Conservation (phyloP, 2,329 filamentous ascomycete genomes). For the Diaporthe sp. region DNA sequence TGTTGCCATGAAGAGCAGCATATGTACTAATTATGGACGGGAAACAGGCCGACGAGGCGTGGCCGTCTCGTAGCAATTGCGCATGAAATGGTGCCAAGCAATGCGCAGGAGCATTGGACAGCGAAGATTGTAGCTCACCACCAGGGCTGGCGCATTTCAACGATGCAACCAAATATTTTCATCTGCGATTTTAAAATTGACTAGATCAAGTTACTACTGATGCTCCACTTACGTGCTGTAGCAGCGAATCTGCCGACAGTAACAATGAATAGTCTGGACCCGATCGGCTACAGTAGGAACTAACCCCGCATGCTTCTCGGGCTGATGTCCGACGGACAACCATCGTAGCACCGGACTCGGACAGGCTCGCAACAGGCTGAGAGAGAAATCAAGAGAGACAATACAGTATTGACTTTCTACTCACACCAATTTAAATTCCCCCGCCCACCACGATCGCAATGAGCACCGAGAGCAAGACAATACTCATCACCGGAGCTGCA, state of each 20-base stretch:
- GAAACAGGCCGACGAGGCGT: too few species aligned
- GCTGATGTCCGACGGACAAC: background rate
- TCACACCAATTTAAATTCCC: too few species aligned
- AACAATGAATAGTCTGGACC: background rate
- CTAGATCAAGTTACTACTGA: background rate
- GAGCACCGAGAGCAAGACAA: slow-evolving; percentile 43
- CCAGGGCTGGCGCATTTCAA: background rate
- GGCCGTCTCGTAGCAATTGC: too few species aligned
- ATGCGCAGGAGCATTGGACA: background rate
- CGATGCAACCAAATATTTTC: too few species aligned
- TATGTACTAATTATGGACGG: too few species aligned
- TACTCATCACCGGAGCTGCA: slow-evolving; percentile 75
- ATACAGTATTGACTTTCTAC: background rate
- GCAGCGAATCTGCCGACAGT: slow-evolving; percentile 21
- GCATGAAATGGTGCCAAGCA: background rate
- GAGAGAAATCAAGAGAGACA: background rate
- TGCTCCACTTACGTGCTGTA: slow-evolving; percentile 10
- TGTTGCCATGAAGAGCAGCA: too few species aligned
- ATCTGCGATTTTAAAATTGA: background rate
- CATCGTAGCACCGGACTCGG: slow-evolving; percentile 3
- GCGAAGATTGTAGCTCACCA: background rate
- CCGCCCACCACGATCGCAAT: background rate
- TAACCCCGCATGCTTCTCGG: slow-evolving; percentile 26
- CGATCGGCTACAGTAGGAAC: slow-evolving; percentile 3
- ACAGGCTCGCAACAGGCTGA: background rate